Evolutionary conservation across 768 basidiomycete genomes (phyloP).

Genomic region (Daedaleopsis sinensis): DNA sequence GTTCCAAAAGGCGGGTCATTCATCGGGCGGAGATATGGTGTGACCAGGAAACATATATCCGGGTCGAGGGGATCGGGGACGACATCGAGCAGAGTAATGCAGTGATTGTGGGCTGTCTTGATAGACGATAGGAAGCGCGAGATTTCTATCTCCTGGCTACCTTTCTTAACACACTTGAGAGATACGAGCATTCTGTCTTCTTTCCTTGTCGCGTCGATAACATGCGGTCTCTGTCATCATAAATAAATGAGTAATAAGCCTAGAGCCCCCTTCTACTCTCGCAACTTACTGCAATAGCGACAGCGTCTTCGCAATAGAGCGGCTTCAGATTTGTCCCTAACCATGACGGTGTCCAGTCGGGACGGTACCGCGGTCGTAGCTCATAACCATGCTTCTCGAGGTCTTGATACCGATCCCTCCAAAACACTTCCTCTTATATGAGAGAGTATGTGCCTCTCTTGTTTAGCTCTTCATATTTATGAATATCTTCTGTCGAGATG

Average conservation of each 20-base stretch:
- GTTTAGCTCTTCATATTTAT: background rate
- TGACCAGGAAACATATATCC: slow-evolving; percentile 14
- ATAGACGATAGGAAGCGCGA: background rate
- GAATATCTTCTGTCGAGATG: background rate
- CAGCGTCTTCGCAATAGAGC: slow-evolving; percentile 17
- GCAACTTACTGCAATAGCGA: slow-evolving; percentile 5
- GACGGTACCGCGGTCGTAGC: slow-evolving; percentile 24
- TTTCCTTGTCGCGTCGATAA: slow-evolving; percentile 19
- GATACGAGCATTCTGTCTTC: slow-evolving; percentile 9
- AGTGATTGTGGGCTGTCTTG: slow-evolving; percentile 28
- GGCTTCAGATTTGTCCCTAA: slow-evolving; percentile 12
- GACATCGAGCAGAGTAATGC: slow-evolving; percentile 25
- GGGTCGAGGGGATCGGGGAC: slow-evolving; percentile 20
- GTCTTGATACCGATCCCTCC: slow-evolving; percentile 15
- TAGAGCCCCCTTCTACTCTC: no score
- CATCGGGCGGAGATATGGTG: no score
- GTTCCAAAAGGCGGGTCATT: slow-evolving; percentile 29
- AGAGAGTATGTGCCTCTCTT: slow-evolving; percentile 5
- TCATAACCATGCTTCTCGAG: slow-evolving; percentile 16
- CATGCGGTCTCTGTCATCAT: background rate
- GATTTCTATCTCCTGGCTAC: slow-evolving; percentile 13
- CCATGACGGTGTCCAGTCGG: slow-evolving; percentile 19
- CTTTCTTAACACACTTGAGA: slow-evolving; percentile 5
- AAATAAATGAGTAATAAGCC: background rate
- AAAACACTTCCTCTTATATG: background rate